Conservation (phyloP, 495 filamentous ascomycete species). For the Neurospora sp. region DNA sequence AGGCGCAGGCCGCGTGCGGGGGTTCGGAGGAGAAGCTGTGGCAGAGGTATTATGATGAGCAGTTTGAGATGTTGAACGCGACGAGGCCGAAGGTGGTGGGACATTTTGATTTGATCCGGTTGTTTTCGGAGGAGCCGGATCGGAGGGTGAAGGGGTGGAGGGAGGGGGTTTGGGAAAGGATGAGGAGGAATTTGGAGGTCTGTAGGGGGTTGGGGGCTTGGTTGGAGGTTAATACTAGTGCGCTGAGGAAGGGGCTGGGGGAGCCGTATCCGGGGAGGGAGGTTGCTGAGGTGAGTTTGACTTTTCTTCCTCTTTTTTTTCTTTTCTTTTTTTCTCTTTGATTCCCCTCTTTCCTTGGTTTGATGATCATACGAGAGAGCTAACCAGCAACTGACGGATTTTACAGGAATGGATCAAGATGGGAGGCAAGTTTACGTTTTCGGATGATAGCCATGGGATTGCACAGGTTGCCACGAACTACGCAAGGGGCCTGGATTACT, state of each 20-base stretch:
- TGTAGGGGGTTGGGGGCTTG: slow-evolving; percentile 66
- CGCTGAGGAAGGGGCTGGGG: slow-evolving; percentile 75
- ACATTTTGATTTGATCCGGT: slow-evolving; percentile 84
- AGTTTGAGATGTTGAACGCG: slow-evolving; percentile 67
- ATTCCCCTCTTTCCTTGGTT: background rate
- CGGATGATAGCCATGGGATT: slow-evolving; percentile 83
- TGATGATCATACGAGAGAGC: background rate
- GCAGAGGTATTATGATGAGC: slow-evolving; percentile 75
- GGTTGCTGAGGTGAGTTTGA: slow-evolving; percentile 59
- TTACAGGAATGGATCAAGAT: slow-evolving; percentile 33
- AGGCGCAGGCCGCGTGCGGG: slow-evolving; percentile 4
- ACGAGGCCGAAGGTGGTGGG: slow-evolving; percentile 73
- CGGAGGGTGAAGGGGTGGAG: slow-evolving; percentile 41
- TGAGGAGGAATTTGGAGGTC: slow-evolving; percentile 62
- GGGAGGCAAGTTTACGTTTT: slow-evolving; percentile 76
- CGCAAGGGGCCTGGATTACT: slow-evolving; percentile 43
- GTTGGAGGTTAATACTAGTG: slow-evolving; percentile 80
- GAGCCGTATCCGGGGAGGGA: slow-evolving; percentile 80
- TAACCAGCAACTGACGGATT: background rate
- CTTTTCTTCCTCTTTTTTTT: background rate
- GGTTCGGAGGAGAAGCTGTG: slow-evolving; percentile 61
- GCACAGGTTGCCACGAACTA: slow-evolving; percentile 62
- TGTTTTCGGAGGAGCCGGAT: slow-evolving; percentile 61
- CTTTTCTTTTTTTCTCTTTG: background rate
- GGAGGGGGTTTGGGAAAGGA: slow-evolving; percentile 57